A percentile compares a stretch with the other conserved stretches of the same genome.
Evolutionary conservation across 148 eudicot species (phyloP).

Genomic region (Vaccinium macrocarpon): DNA sequence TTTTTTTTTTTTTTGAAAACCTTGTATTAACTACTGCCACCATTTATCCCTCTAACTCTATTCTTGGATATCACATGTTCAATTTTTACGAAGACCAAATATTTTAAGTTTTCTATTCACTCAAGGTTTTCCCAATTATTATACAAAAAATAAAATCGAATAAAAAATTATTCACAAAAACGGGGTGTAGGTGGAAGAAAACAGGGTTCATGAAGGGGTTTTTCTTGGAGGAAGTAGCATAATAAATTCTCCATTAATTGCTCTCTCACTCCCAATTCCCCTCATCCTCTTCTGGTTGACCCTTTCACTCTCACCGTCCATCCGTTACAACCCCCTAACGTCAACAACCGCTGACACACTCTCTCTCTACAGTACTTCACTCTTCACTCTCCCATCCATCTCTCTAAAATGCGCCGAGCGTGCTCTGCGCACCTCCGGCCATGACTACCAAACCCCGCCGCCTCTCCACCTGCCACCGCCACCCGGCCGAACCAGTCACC

Average conservation of each 20-base stretch:
- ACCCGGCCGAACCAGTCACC: constrained; percentile 60
- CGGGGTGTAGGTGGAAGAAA: neutral
- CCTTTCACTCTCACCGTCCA: constrained; percentile 2
- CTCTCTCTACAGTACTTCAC: neutral
- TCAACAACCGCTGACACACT: neutral
- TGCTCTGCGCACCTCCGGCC: constrained; percentile 18
- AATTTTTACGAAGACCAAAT: too few relatives aligned
- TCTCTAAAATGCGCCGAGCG: constrained; percentile 16
- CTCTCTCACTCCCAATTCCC: neutral
- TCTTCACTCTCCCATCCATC: neutral
- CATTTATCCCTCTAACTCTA: too few relatives aligned
- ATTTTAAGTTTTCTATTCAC: too few relatives aligned
- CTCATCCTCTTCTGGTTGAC: constrained; percentile 9
- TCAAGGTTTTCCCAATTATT: too few relatives aligned
- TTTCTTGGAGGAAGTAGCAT: neutral
- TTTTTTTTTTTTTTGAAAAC: too few relatives aligned
- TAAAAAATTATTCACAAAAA: neutral
- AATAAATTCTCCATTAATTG: neutral
- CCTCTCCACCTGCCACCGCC: constrained; percentile 65
- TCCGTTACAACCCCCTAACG: constrained; percentile 7
- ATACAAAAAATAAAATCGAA: too few relatives aligned
- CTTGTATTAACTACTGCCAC: too few relatives aligned
- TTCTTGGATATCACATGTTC: too few relatives aligned
- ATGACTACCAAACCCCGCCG: constrained; percentile 53
- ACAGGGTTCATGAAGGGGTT: neutral